Conservation (phyloP, 345 rosid species). For the Euphorbia lathyris region DNA sequence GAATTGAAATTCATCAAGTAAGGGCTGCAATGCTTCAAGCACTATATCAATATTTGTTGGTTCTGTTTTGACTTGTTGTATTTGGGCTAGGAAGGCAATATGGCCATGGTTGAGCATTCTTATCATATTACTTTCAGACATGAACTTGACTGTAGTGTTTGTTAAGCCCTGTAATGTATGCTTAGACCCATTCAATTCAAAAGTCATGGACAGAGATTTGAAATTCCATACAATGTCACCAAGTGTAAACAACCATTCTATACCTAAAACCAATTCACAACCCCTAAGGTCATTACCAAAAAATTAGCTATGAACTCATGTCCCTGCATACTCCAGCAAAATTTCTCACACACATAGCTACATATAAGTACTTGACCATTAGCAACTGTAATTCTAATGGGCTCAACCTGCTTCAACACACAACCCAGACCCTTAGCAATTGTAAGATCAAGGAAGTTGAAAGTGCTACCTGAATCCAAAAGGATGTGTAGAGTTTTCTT, state of each 20-base stretch:
- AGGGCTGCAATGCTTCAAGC: neutral
- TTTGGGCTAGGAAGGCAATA: no score
- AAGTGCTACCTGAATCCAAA: no score
- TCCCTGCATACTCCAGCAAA: neutral
- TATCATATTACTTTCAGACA: no score
- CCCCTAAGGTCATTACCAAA: neutral
- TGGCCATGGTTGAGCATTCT: no score
- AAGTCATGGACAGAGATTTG: neutral
- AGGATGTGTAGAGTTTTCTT: no score
- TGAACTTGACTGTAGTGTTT: neutral
- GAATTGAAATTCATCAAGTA: neutral
- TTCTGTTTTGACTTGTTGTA: no score
- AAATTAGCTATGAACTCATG: neutral
- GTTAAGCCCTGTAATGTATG: neutral
- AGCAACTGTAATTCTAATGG: neutral
- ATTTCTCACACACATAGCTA: neutral
- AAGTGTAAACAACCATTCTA: neutral
- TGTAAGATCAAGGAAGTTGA: neutral
- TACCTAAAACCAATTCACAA: neutral
- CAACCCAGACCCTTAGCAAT: neutral
- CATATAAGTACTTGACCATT: neutral
- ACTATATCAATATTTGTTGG: no score
- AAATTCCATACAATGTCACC: constrained; percentile 2
- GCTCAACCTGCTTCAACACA: neutral
- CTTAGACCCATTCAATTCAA: neutral